Conservation (phyloP, 345 rosid species). For the Anastatica hierochuntica region DNA sequence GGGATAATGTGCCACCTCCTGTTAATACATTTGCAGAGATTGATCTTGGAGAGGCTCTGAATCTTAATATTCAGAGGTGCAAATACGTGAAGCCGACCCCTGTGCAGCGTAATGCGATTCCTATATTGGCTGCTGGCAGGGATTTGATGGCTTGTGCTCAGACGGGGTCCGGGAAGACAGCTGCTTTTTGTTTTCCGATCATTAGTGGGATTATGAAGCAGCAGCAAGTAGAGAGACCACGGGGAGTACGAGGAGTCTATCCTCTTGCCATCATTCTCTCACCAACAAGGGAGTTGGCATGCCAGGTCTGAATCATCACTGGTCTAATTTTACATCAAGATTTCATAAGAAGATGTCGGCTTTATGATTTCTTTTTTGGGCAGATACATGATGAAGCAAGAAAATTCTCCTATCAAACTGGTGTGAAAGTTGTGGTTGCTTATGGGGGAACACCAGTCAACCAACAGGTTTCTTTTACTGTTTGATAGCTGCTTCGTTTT, state of each 20-base stretch:
- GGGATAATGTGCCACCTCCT: slow-evolving; percentile 84
- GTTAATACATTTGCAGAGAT: slow-evolving; percentile 91
- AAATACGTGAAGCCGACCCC: slow-evolving; percentile 97
- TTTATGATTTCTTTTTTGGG: slow-evolving; percentile 6
- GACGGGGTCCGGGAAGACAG: slow-evolving; percentile 99
- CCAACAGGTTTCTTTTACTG: slow-evolving; percentile 52
- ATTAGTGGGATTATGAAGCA: slow-evolving; percentile 86
- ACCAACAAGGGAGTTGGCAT: slow-evolving; percentile 93
- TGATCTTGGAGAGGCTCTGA: slow-evolving; percentile 88
- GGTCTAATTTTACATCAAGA: neutral
- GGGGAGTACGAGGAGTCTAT: slow-evolving; percentile 73
- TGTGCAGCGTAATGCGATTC: slow-evolving; percentile 91
- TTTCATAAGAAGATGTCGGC: neutral
- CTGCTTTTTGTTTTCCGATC: slow-evolving; percentile 95
- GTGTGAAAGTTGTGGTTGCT: slow-evolving; percentile 95
- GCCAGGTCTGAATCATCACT: slow-evolving; percentile 58
- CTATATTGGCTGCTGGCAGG: slow-evolving; percentile 70
- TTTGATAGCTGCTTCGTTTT: slow-evolving; percentile 8
- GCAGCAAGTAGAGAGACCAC: slow-evolving; percentile 61
- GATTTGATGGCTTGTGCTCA: slow-evolving; percentile 99
- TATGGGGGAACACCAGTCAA: slow-evolving; percentile 97
- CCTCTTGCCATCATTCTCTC: slow-evolving; percentile 95
- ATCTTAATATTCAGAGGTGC: slow-evolving; percentile 77
- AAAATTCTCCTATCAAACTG: slow-evolving; percentile 94
- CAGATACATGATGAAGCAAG: slow-evolving; percentile 98